These are phyloP conservation scores for Neurospora hispaniola DNA, from an alignment of 495 filamentous ascomycete species.

Conservation along the genomic window DNA sequence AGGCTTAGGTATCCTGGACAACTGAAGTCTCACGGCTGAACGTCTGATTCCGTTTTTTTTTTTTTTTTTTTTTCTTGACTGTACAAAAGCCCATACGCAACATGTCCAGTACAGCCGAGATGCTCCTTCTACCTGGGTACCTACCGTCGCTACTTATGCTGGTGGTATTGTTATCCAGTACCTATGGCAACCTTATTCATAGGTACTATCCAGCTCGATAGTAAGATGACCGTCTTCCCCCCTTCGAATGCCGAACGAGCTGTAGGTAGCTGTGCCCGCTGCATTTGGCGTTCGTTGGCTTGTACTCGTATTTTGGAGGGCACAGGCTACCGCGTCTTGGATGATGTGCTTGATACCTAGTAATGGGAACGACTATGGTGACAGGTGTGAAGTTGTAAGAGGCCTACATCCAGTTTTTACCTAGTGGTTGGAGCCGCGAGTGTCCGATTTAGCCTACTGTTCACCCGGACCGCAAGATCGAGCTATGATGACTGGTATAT, in stretches of 20 bases:
- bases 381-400: constrained; percentile 32
- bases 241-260: constrained; percentile 22
- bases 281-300: constrained; percentile 34
- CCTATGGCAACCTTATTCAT: no score
- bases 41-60: constrained; percentile 16
- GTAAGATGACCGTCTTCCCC: constrained; percentile 23
- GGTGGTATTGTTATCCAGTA: no score
- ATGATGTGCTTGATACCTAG: constrained; percentile 24
- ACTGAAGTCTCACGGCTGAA: constrained; percentile 31
- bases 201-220: no score
- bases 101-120: constrained; percentile 27
- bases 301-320: constrained; percentile 27
- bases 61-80: constrained; percentile 28
- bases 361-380: constrained; percentile 30
- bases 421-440: constrained; percentile 26
- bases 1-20: constrained; percentile 28
- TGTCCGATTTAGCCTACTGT: constrained; percentile 10
- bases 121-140: constrained; percentile 6
- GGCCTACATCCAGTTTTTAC: constrained; percentile 18
- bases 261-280: constrained; percentile 36
- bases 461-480: constrained; percentile 9
- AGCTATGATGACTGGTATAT: background rate
- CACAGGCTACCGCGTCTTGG: constrained; percentile 28
- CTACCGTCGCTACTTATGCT: no score
- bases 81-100: constrained; percentile 29